Evolutionary conservation across 2,329 filamentous ascomycete genomes (phyloP), one percentile per base, ranked within the genome.

Genomic region (Cladophialophora carrionii): DNA sequence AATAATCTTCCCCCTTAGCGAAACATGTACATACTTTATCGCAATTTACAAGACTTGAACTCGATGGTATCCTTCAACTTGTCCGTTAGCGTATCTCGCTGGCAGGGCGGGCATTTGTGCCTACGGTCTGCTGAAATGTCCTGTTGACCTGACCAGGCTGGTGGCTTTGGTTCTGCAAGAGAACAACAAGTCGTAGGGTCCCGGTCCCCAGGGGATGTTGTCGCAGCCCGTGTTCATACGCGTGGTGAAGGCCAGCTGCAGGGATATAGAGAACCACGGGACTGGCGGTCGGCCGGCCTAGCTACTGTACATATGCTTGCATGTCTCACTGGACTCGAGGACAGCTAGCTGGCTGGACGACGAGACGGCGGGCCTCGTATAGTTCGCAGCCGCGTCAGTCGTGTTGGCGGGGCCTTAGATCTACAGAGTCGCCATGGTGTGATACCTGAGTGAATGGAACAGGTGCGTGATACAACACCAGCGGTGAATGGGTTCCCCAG

Each of bases 131-230:
- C 24, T 51, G 56, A 20, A 59, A 24, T 5, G 29, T 24, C 56
- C 20, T 37, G 37, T 59, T 59, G 37, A 59, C 26, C 41, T 59
- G 37, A 59, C 26, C 26, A 59, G 41, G 20, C 56, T 48, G n/a
- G 51, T 59, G 3, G 56, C 56, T 34, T 59, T 48, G 9, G 56
- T 59, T 37, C 48, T 48, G 43, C 51, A 59, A 17, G 56, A 59
- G 37, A 58, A 49, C 26, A 59, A 10, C 37, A 59, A 14, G 29
- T 49, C 41, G 10, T 48, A 51, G 3, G 3, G 26, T 20, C n/a
- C 24, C 34, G 37, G 3, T 51, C 1, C n/a, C n/a, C n/a, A n/a
- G n/a, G 24, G 22, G 20, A 43, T 57, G 7, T 29, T 57, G 54
- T 43, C 22, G 20, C 54, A 57, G 31, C 54, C 54, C 54, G 20